phyloP scores from a whole-genome alignment of 1,284 basidiomycete species.

The Mrakiaceae sp. region DNA sequence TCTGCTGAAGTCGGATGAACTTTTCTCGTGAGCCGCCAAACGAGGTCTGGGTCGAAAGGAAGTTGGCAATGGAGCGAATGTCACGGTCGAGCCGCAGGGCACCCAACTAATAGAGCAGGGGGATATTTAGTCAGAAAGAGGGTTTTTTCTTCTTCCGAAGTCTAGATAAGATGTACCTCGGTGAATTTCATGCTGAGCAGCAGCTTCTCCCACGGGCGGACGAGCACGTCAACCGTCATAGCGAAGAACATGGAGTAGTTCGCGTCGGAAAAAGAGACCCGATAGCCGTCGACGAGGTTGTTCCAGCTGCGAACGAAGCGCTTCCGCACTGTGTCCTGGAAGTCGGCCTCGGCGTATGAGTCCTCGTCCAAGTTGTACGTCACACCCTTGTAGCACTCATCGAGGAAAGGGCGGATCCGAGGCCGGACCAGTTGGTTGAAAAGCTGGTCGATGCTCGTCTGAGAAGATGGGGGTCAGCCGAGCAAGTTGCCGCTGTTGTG shows the following conservation, averaged over 20 bases:
- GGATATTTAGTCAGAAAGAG: background rate
- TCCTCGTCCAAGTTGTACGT: conserved; percentile 85
- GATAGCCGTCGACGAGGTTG: conserved; percentile 65
- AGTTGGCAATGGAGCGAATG: conserved; percentile 67
- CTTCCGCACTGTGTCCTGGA: conserved; percentile 73
- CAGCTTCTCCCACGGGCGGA: conserved; percentile 88
- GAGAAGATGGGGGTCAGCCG: conserved; percentile 14
- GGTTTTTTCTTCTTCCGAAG: background rate
- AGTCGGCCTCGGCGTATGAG: conserved; percentile 65
- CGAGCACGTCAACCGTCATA: conserved; percentile 70
- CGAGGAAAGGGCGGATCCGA: conserved; percentile 64
- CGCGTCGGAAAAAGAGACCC: conserved; percentile 69
- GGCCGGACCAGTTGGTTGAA: conserved; percentile 88
- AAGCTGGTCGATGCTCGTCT: conserved; percentile 81
- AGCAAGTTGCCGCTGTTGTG: too few species aligned
- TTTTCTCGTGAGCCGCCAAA: conserved; percentile 84
- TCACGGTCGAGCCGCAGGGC: conserved; percentile 94
- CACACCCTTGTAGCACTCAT: conserved; percentile 80
- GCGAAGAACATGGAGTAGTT: conserved; percentile 81
- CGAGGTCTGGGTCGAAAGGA: conserved; percentile 70
- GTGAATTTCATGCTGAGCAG: conserved; percentile 71
- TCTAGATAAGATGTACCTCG: conserved; percentile 47
- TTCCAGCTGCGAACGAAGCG: conserved; percentile 81
- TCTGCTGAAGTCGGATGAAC: conserved; percentile 83
- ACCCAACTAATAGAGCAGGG: conserved; percentile 54